Base-by-base conservation (phyloP, 257 asterid species). In the Solanum dulcamara region DNA sequence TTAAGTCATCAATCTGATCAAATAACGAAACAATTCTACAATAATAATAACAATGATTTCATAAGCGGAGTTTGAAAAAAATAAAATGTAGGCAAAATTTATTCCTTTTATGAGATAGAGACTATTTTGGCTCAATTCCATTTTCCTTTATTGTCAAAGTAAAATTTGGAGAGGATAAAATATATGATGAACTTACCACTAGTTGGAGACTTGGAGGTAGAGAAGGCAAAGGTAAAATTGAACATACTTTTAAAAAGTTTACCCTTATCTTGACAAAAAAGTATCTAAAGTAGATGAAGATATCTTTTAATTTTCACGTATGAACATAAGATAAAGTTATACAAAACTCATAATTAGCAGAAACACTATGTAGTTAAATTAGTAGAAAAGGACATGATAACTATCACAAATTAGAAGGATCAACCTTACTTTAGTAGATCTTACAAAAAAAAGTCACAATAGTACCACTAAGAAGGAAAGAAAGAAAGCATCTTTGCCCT, bases 321-420 rank as follows among this genome's bases (percentile, higher is more conserved):
- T 75, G 12, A 26, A 28, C 42, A 77, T 14, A 0, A 77, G 28
- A 77, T 77, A 77, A 48, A 48, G 83, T 46, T 48, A 9, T 2
- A 17, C 0, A 48, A 46, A 46, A 79, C 42, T 79, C 83, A 79
- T 48, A 48, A 79, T 28, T 79, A 46, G 82, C 14, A 15, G 26
- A 75, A 75, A 46, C 82, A 77, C 26, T 7, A 32, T 84, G 74
- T 75, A 17, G 66, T 83, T 80, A 77, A 86, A 70, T 86, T 83
- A 84, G 87, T 14, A 66, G 59, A 86, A 72, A 81, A 85, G 75
- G 74, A 87, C 48, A 80, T 55, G 66, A 66, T 68, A 84, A 20
- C 81, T 80, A 83, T 85, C 77, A 82, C 86, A 88, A 85, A 91
- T 86, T 86, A 88, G 92, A 86, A 90, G 79, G 81, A 79, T 46